Evolutionary conservation across 768 basidiomycete genomes (phyloP), one percentile per base, ranked within the genome.

Genomic region (Tulasnella sp.): DNA sequence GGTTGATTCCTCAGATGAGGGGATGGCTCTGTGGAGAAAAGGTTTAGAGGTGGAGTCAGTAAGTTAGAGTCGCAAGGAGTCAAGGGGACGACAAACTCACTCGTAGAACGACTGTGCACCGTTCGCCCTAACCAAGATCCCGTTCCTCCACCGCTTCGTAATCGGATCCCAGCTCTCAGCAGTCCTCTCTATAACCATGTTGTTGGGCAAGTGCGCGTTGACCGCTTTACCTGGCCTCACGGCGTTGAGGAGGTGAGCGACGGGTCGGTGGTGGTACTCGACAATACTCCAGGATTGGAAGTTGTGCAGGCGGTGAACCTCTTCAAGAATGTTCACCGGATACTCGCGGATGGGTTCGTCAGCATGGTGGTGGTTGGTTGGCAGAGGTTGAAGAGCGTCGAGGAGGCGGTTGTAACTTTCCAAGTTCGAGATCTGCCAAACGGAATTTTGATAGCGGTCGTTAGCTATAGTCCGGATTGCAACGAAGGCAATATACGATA

Each of bases 261-360:
- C 1, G 12, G 72, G 72, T 12, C 37, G 40, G 36, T 45, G 72
- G 72, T 58, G 72, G 69, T 70, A 70, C 22, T 70, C 69, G 31
- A 19, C 36, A 14, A 70, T 34, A 22, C 37, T 38, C 69, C 69
- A 70, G n/a, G 69, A 70, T 38, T 70, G 69, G 37, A 39, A 70
- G 31, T 29, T 42, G n/a, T 70, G 69, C 12, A 38, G 5, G 6
- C 40, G 29, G 29, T n/a, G n/a, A 25, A 42, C 69, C 11, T 70
- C 69, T 70, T 70, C 69, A 19, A 70, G 69, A 22, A 70, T 38
- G 69, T 70, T 70, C 36, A 70, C 37, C 11, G 58, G 58, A 64
- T 64, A 64, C 31, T 64, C 58, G 22, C 58, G 22, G 25, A 29
- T 25, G 2, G 25, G 29, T 5, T 64, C 58, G 11, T 19, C 58